phyloP scores from a whole-genome alignment of 2,329 filamentous ascomycete genomes.

The Fusarium mangiferae region DNA sequence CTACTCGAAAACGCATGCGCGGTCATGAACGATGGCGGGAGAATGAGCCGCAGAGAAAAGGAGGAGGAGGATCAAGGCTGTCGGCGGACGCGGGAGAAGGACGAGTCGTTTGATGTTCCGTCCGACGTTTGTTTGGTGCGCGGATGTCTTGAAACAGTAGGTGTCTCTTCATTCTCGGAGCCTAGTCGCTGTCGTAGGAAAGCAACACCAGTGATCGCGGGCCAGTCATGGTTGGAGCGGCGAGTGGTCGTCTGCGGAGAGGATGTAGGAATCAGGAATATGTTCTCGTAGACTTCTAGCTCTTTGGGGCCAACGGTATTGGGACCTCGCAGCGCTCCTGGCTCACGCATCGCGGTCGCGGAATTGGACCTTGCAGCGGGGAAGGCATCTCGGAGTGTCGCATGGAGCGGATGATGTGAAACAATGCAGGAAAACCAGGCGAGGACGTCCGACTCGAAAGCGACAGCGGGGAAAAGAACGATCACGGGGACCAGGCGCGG shows the following conservation, averaged over 20 bases:
- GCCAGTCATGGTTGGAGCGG: fast-evolving
- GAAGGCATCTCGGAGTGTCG: background rate
- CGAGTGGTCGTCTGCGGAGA: fast-evolving
- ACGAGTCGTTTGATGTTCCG: background rate
- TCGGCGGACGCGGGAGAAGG: background rate
- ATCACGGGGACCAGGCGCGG: too few relatives aligned
- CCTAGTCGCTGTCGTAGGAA: fast-evolving
- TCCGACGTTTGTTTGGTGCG: background rate
- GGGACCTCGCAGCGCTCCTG: fast-evolving
- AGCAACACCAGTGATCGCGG: background rate
- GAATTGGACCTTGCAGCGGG: fast-evolving
- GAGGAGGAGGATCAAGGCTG: background rate
- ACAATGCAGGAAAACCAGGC: too few relatives aligned
- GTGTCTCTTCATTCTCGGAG: fast-evolving
- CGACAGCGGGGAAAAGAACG: too few relatives aligned
- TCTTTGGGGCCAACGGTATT: too few relatives aligned
- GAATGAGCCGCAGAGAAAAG: background rate
- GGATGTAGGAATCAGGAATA: too few relatives aligned
- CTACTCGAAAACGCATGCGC: background rate
- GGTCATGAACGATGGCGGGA: background rate
- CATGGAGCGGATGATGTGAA: fast-evolving
- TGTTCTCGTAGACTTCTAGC: fast-evolving
- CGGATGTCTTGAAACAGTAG: fast-evolving
- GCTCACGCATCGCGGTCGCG: background rate
- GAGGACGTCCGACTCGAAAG: too few relatives aligned